Evolutionary conservation across 2,329 filamentous ascomycete species (phyloP), one percentile per base, ranked within the genome.

Genomic region (Nakataea oryzae): DNA sequence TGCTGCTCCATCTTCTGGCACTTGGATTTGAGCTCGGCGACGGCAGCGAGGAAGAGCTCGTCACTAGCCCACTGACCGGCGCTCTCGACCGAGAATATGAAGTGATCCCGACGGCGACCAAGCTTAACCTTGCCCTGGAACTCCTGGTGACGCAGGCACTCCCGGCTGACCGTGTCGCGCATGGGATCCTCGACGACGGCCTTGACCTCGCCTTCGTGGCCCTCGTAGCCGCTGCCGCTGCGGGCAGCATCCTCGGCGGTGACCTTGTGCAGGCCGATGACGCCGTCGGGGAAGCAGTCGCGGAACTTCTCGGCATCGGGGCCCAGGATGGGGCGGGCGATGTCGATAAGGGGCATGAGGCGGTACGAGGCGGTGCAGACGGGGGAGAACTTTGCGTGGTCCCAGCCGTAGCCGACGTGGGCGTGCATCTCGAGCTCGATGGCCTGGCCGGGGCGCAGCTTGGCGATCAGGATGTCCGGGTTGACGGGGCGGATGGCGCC

Each of bases 381-480:
- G 58, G 95, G 95, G 0, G 91, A 96, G 79, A 95, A 99, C 76
- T 99, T 99, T 69, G 95, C 89, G 74, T 99, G 95, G 75, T 99
- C 95, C 66, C 88, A 86, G 58, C 95, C 95, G 67, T 96, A 86
- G 64, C 96, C 95, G 78, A 97, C 96, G 77, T 96, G 87, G 78
- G 93, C 95, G 79, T 97, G 93, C 83, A 96, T 89, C 67, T 90
- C 86, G 65, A 97, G 80, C 70, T 90, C 83, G 70, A 99, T 90
- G 69, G 86, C 84, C 79, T 99, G 96, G 5, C 89, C 90, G 0
- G 96, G 95, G 30, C 95, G 87, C 75, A 99, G 79, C 79, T 99
- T 99, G 64, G 92, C 92, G 72, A 99, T 86, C 62, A 99, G 79
- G 65, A 99, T 97, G 71, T 97, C 90, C 1, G 93, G 93, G 76